Evolutionary conservation across 306 rosid genomes (phyloP).

Genomic region (Aeschynomene evenia): DNA sequence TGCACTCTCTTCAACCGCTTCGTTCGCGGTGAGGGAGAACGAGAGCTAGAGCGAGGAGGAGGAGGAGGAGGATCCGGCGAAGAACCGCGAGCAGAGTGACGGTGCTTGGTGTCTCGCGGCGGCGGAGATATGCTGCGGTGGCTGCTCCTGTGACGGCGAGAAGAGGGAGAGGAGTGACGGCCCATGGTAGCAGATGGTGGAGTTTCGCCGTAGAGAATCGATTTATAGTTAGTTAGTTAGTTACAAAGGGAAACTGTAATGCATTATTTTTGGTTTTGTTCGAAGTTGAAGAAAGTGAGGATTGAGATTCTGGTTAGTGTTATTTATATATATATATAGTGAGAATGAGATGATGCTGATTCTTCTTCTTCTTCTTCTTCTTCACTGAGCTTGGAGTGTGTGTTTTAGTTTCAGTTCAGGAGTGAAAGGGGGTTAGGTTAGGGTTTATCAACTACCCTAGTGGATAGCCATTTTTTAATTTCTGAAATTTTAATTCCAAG

Average conservation of each 20-base stretch:
- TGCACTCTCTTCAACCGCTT: conserved; percentile 55
- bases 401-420: too few relatives aligned
- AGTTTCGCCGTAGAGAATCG: not conserved
- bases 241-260: not conserved
- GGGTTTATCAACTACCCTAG: not conserved
- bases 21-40: conserved; percentile 61
- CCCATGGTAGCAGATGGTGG: conserved; percentile 26
- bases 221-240: not conserved
- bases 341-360: not conserved
- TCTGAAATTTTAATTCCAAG: too few relatives aligned
- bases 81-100: conserved; percentile 28
- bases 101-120: conserved; percentile 31
- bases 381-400: not conserved
- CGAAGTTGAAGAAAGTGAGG: too few relatives aligned
- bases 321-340: too few relatives aligned
- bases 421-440: not conserved
- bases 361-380: not conserved
- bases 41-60: conserved; percentile 26
- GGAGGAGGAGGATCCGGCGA: conserved; percentile 33
- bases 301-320: too few relatives aligned
- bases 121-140: conserved; percentile 42
- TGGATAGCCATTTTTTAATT: not conserved
- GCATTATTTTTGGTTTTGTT: not conserved
- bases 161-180: conserved; percentile 41
- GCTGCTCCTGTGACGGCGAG: conserved; percentile 45